A percentile compares a stretch with the other conserved stretches of the same genome.
These are phyloP conservation scores for Nelumbo lutea DNA, from an alignment of 164 flowering plant species.

Conservation along the genomic window DNA sequence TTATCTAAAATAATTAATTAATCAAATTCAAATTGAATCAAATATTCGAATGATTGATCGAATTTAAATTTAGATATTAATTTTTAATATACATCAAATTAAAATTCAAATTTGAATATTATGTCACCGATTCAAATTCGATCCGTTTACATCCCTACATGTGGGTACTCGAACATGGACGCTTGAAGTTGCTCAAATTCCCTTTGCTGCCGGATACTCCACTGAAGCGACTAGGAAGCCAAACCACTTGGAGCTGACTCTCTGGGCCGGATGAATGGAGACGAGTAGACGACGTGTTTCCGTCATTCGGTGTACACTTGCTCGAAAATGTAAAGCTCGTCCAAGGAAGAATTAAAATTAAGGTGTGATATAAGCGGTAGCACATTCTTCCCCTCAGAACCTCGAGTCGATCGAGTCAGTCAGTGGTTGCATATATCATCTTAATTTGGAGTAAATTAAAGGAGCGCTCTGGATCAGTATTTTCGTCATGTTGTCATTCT, in stretches of 20 bases:
- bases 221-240: constrained; percentile 17
- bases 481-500: constrained; percentile 66
- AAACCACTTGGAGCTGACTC: constrained; percentile 15
- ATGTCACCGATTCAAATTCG: no score
- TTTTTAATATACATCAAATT: no score
- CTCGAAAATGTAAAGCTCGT: constrained; percentile 14
- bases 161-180: constrained; percentile 36
- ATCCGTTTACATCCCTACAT: not conserved
- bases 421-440: constrained; percentile 53
- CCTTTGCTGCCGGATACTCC: constrained; percentile 11
- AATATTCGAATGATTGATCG: no score
- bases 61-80: no score
- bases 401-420: constrained; percentile 25
- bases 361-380: constrained; percentile 17
- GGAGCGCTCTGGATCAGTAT: constrained; percentile 24
- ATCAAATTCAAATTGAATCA: no score
- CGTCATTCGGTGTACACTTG: constrained; percentile 13
- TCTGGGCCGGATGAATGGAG: constrained; percentile 1
- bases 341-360: constrained; percentile 9
- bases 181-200: constrained; percentile 25
- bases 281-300: not conserved
- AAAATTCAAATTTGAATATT: no score
- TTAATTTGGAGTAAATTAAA: constrained; percentile 30
- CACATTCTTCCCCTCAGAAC: constrained; percentile 21
- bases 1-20: no score